Evolutionary conservation across 495 filamentous ascomycete species (phyloP).

Genomic region (Hypoxylon crocopeplum): DNA sequence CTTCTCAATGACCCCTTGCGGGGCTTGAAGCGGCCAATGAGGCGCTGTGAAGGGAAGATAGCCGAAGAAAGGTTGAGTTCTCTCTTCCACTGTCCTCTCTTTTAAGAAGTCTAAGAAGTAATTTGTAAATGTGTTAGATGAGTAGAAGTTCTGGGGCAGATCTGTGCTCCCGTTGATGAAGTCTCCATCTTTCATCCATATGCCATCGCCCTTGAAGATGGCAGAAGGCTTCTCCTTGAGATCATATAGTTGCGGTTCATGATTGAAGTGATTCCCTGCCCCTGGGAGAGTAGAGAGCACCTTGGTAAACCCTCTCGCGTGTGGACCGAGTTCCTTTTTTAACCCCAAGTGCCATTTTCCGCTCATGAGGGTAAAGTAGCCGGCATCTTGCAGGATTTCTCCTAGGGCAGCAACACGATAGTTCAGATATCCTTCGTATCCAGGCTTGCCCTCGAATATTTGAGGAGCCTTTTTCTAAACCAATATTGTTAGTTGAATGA

Average conservation of each 20-base stretch:
- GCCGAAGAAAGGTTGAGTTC: slow-evolving; percentile 64
- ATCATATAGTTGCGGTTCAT: slow-evolving; percentile 57
- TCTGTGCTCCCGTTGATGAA: slow-evolving; percentile 40
- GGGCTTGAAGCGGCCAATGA: slow-evolving; percentile 68
- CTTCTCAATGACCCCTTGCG: slow-evolving; percentile 56
- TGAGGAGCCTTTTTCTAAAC: slow-evolving; percentile 39
- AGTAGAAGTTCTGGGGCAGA: slow-evolving; percentile 60
- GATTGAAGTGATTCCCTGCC: slow-evolving; percentile 64
- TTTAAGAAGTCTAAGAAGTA: slow-evolving; percentile 60
- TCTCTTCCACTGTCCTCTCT: slow-evolving; percentile 57
- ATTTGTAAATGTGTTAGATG: slow-evolving; percentile 60
- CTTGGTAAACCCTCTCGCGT: slow-evolving; percentile 51
- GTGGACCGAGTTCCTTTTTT: slow-evolving; percentile 44
- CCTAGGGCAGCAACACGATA: slow-evolving; percentile 65
- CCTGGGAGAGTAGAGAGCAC: slow-evolving; percentile 50
- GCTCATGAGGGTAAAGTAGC: slow-evolving; percentile 67
- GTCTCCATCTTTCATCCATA: slow-evolving; percentile 30
- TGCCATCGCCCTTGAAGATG: slow-evolving; percentile 50
- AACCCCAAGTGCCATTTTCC: slow-evolving; percentile 67
- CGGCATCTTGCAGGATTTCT: slow-evolving; percentile 64
- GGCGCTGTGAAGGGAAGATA: slow-evolving; percentile 67
- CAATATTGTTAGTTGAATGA: slow-evolving; percentile 6
- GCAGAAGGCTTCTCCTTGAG: slow-evolving; percentile 46
- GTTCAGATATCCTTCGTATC: slow-evolving; percentile 69
- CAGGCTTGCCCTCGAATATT: slow-evolving; percentile 56